A percentile compares a stretch with the other conserved stretches of the same genome.
Conservation (phyloP, 257 asterid genomes). For the Mentha longifolia region DNA sequence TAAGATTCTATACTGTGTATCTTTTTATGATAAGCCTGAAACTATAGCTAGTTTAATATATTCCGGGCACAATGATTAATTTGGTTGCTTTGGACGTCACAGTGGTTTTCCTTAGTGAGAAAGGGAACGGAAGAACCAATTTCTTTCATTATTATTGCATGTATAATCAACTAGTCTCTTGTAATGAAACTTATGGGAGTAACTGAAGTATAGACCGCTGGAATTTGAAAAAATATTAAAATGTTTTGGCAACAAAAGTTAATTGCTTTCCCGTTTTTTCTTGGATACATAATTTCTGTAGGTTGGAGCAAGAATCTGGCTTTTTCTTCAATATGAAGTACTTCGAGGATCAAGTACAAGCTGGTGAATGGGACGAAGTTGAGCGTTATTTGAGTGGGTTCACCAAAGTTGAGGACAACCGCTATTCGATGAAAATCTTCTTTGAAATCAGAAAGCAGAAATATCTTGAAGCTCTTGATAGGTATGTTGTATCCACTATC, state of each 20-base stretch:
- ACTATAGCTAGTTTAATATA: background rate
- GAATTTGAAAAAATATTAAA: background rate
- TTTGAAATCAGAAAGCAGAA: conserved; percentile 99
- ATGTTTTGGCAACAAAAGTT: conserved; percentile 23
- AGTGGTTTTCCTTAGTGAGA: background rate
- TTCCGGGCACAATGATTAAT: conserved; percentile 3
- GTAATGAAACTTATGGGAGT: background rate
- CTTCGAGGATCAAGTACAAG: conserved; percentile 97
- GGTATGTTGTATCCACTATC: conserved; percentile 45
- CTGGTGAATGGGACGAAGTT: conserved; percentile 99
- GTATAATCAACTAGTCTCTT: background rate
- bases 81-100: background rate
- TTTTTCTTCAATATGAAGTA: conserved; percentile 97
- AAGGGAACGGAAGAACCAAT: background rate
- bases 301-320: conserved; percentile 99
- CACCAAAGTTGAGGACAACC: conserved; percentile 98
- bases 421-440: conserved; percentile 96
- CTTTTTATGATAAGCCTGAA: conserved; percentile 1
- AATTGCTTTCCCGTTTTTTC: background rate
- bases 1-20: background rate
- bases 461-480: conserved; percentile 98
- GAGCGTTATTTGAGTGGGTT: conserved; percentile 93
- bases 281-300: conserved; percentile 29
- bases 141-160: conserved; percentile 9
- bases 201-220: background rate